Percentiles rank a stretch among this genome's conserved stretches.
These are phyloP conservation scores for Stipa capillata DNA, from an alignment of 176 grass and related monocot species.

Conservation along the genomic window DNA sequence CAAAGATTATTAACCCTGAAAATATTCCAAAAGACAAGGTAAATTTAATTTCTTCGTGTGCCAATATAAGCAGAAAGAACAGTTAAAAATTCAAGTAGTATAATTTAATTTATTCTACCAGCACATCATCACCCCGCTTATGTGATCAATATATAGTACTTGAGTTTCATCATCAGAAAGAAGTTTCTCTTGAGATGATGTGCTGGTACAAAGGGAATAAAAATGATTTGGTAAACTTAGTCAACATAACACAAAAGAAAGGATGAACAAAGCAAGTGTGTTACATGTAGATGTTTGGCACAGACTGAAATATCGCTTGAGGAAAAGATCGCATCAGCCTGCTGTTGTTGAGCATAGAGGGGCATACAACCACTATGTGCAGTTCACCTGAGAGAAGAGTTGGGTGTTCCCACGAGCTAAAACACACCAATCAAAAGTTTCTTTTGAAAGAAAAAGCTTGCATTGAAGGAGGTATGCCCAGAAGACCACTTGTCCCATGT, in stretches of 20 bases:
- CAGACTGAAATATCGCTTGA: slow-evolving; percentile 43
- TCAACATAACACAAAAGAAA: slow-evolving; percentile 10
- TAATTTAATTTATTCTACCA: slow-evolving; percentile 7
- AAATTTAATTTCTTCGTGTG: background rate
- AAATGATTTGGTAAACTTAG: background rate
- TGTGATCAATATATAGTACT: slow-evolving; percentile 20
- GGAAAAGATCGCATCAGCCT: slow-evolving; percentile 42
- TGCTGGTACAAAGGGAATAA: slow-evolving; percentile 8
- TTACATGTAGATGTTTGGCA: slow-evolving; percentile 46
- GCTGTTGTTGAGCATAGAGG: slow-evolving; percentile 41
- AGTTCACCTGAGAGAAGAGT: slow-evolving; percentile 65
- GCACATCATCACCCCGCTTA: slow-evolving; percentile 22
- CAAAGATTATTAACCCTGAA: slow-evolving; percentile 48
- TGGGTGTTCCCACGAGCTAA: slow-evolving; percentile 46
- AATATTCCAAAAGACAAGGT: background rate
- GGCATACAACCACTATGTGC: slow-evolving; percentile 52
- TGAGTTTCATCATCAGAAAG: slow-evolving; percentile 8
- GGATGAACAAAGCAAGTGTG: background rate
- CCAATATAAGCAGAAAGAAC: background rate
- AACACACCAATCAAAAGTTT: slow-evolving; percentile 48
- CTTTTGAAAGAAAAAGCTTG: slow-evolving; percentile 45
- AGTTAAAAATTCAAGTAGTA: background rate
- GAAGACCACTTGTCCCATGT: slow-evolving; percentile 66
- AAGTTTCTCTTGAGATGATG: slow-evolving; percentile 30
- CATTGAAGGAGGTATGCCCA: slow-evolving; percentile 31